A percentile compares a stretch with the other conserved stretches of the same genome.
Conservation (phyloP, 2,329 filamentous ascomycete genomes). For the Fusarium tuaranense region DNA sequence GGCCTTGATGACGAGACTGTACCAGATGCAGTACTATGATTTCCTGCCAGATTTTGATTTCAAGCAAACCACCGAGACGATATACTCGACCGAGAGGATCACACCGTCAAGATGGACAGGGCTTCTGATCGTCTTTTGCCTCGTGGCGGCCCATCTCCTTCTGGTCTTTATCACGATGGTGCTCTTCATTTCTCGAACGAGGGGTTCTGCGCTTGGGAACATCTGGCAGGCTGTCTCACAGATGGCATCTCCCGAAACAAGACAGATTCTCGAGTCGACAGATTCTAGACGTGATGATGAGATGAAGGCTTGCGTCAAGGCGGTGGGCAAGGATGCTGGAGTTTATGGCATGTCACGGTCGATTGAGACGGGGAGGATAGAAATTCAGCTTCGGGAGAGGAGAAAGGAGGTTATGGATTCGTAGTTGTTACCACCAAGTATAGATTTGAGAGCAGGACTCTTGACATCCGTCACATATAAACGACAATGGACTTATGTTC, state of each 20-base stretch:
- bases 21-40: neutral
- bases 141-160: neutral
- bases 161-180: neutral
- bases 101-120: neutral
- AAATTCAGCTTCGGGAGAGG: neutral
- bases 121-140: neutral
- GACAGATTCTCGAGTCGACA: slow-evolving; percentile 7
- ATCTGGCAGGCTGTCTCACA: slow-evolving; percentile 27
- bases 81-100: neutral
- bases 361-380: neutral
- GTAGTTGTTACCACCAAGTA: neutral
- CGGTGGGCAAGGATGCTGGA: neutral
- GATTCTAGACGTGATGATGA: slow-evolving; percentile 10
- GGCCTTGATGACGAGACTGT: neutral
- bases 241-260: slow-evolving; percentile 22
- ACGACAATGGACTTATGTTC: neutral
- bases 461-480: neutral
- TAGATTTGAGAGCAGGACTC: neutral
- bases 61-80: neutral
- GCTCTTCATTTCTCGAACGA: slow-evolving; percentile 4
- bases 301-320: neutral
- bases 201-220: slow-evolving; percentile 13
- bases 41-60: neutral
- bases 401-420: neutral
- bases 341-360: neutral